A percentile compares a stretch with the other conserved stretches of the same genome.
phyloP scores from a whole-genome alignment of 202 grass and related monocot species.

The Brachypodium distachyon region DNA sequence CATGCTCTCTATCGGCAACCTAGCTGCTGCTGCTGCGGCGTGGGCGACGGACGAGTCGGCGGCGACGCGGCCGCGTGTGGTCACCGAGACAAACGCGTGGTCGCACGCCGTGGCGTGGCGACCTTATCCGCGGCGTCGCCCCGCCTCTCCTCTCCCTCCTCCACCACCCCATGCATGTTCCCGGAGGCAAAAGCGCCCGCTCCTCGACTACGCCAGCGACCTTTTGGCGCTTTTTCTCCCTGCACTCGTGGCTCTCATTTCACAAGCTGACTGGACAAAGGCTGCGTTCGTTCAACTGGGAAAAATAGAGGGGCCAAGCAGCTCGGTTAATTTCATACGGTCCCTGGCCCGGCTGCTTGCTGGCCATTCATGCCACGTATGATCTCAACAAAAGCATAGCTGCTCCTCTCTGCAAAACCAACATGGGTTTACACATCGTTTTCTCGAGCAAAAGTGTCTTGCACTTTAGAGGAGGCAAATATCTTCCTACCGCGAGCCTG shows the following conservation, averaged over 20 bases:
- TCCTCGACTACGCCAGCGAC: neutral
- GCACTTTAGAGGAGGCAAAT: constrained; percentile 6
- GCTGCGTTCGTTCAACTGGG: neutral
- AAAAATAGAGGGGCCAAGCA: neutral
- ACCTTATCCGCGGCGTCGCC: constrained; percentile 37
- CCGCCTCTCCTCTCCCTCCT: neutral
- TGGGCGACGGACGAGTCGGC: constrained; percentile 24
- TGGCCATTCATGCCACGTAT: neutral
- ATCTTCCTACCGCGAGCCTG: constrained; percentile 12
- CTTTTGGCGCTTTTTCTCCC: neutral
- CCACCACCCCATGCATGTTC: neutral
- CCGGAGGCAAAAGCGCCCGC: neutral
- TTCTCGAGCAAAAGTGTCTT: neutral
- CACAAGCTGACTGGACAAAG: neutral
- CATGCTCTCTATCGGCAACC: too few species aligned
- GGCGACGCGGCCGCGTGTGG: constrained; percentile 36
- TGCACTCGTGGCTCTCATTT: neutral
- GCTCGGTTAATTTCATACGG: neutral
- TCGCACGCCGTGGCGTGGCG: constrained; percentile 26
- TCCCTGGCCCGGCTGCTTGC: neutral
- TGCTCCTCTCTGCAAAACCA: too few species aligned
- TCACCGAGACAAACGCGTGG: constrained; percentile 33
- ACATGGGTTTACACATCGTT: too few species aligned
- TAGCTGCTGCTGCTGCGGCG: neutral
- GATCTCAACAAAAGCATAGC: too few species aligned